Evolutionary conservation across 352 stramenopile genomes (phyloP), one percentile per base, ranked within the genome.

Genomic region (Phytophthora quininea): DNA sequence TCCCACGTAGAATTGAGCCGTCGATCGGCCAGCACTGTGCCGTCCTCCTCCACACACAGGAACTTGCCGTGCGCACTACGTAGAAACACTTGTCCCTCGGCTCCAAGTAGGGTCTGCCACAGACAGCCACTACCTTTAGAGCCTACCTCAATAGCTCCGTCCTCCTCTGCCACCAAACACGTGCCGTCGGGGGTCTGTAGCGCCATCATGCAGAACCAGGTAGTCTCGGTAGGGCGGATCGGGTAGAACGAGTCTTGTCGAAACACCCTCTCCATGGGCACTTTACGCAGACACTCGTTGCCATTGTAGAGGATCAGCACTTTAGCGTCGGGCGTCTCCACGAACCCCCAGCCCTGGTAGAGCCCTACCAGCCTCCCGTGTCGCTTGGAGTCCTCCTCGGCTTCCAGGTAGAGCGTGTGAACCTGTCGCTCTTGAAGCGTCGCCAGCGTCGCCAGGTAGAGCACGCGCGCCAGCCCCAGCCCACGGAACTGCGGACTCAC

Each of bases 271-370:
- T 77, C 54, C 88, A 95, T 95, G 2, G 84, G 86, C 32, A 95
- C 88, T 68, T 95, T 95, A 49, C 88, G 88, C 46, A 94, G 90
- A 59, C 86, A 91, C 38, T 95, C 78, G 49, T 81, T 89, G 73
- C 88, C 80, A 69, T 93, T 95, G 77, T 95, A 93, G 30, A 95
- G 79, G 57, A 93, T 89, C 1, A 92, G 74, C 12, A 92, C 73
- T 51, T 89, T 91, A 30, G 78, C 86, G n/a, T 82, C 73, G 0
- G 63, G 54, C 27, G 86, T 71, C 55, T 83, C 69, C 1, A 57
- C 35, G 40, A 95, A 94, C 5, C 86, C 88, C 86, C 88, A 95
- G 1, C 60, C 65, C 14, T 81, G 75, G 71, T 95, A 95, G 35
- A 93, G 70, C 9, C 73, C 79, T 12, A 95, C 88, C 3, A 95